Evolutionary conservation across 768 basidiomycete genomes (phyloP).

Genomic region (Auricularia cornea): DNA sequence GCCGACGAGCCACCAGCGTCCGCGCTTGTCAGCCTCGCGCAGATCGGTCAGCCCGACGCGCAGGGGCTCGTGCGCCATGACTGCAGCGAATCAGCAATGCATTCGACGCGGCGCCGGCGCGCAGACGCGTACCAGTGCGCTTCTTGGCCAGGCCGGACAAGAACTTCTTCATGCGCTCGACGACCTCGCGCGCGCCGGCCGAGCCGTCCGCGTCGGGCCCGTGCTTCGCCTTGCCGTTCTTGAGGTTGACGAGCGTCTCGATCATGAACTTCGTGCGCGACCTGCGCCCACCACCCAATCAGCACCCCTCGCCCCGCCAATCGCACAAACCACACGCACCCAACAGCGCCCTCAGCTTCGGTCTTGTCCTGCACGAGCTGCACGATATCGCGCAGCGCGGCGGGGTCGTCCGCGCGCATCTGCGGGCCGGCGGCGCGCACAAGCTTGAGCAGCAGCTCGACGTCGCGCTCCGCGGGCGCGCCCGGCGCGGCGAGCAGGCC

Average conservation of each 20-base stretch:
- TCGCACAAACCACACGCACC: slow-evolving; percentile 39
- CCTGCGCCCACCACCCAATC: slow-evolving; percentile 30
- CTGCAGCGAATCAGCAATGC: slow-evolving; percentile 30
- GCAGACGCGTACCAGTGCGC: slow-evolving; percentile 46
- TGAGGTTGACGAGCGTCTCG: slow-evolving; percentile 85
- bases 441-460: slow-evolving; percentile 83
- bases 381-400: slow-evolving; percentile 85
- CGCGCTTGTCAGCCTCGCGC: slow-evolving; percentile 71
- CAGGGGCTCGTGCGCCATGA: slow-evolving; percentile 75
- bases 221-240: slow-evolving; percentile 80
- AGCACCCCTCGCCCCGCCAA: too few relatives aligned
- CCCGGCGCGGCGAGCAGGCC: slow-evolving; percentile 56
- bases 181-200: slow-evolving; percentile 65
- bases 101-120: not conserved
- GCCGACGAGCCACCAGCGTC: slow-evolving; percentile 99
- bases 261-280: slow-evolving; percentile 93
- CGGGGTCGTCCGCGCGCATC: slow-evolving; percentile 85
- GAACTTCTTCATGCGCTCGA: slow-evolving; percentile 85
- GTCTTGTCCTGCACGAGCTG: slow-evolving; percentile 70
- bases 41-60: slow-evolving; percentile 82
- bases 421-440: slow-evolving; percentile 76
- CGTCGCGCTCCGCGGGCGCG: slow-evolving; percentile 64
- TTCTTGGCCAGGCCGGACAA: slow-evolving; percentile 67
- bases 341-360: slow-evolving; percentile 39
- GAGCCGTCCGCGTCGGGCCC: slow-evolving; percentile 41